Base-by-base conservation (phyloP, 2,329 filamentous ascomycete species). In the Escovopsis weberi region DNA sequence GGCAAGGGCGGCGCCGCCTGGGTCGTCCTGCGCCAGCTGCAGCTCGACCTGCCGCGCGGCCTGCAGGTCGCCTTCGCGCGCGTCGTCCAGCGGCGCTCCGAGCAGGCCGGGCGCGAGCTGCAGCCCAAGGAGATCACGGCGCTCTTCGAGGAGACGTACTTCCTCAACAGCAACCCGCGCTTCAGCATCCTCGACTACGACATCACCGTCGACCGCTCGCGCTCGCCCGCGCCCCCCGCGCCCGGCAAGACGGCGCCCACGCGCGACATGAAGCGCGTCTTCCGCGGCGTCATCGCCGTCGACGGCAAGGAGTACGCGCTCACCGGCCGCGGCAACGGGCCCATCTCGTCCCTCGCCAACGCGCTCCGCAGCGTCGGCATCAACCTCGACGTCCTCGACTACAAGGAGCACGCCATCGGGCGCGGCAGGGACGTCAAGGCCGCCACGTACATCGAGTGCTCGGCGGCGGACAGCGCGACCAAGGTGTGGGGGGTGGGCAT, bases 331-430 rank as follows among this genome's bases (percentile, higher is more conserved):
- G 89, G 89, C 32, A 94, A 88, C 57, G 89, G 89, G 55, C 86
- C 89, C 32, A 85, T 96, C 53, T 95, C 87, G 4, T 85, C 83
- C 48, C 66, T 96, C 56, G 85, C 85, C 2, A 80, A 86, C 53
- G 89, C 88, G 12, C 72, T 98, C 37, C 75, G 77, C 52, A 70
- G 71, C 12, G 65, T 96, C 32, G 85, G 85, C 45, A 81, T 96
- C 49, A 81, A 93, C 55, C 69, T 96, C 23, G 89, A 96, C 57
- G 86, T 96, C 41, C 76, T 80, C 38, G 86, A 95, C 60, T 96
- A 96, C 70, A 94, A 93, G 69, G 91, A 96, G 63, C 89, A 96
- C 64, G 82, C 88, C 26, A 87, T 96, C 52, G 86, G 86, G 50
- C 70, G 72, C 41, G 85, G 85, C 47, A 75, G 78, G 44, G 77